Evolutionary conservation across 345 rosid species (phyloP), one percentile per base, ranked within the genome.

Genomic region (Schrenkiella parvula): DNA sequence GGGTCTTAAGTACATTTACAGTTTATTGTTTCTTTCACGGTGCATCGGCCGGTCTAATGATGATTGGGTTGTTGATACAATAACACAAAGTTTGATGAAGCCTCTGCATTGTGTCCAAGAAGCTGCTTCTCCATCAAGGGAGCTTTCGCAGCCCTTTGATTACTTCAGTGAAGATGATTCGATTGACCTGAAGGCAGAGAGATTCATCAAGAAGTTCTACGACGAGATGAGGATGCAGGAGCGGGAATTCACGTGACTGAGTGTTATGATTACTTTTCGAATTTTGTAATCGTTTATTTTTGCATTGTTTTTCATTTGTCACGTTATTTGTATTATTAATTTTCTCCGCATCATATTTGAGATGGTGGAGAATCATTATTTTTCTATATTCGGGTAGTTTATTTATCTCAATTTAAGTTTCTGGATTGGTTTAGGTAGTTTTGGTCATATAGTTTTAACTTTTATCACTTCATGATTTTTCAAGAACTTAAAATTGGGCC

Each of bases 121-220:
- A 44, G n/a, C 44, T 17, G n/a, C 62, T 39, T 71, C 75, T 29
- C 62, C 62, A 19, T 11, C 10, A 64, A 66, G 54, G 68, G 78
- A 63, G 32, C 21, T 34, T 14, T 8, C 14, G 0, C 64, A 77
- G 50, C 41, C 68, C 13, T 43, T 31, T 12, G 84, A 81, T 70
- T 51, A 14, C 48, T 64, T 77, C 1, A 56, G 69, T 2, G 69
- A 32, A 2, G 71, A 75, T 9, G 82, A 86, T 55, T 87, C 87
- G 4, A 86, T 91, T 51, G 96, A 91, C 71, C 32, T 73, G 76
- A 89, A 87, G 76, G 97, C 93, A 25, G 89, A 89, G 79, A 82
- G 66, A 78, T 91, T 91, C 82, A 91, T 91, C 34, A 56, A 81
- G 68, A 76, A 78, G 41, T 89, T 91, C 69, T 84, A 87, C 34